Evolutionary conservation across 2,329 filamentous ascomycete genomes (phyloP).

Genomic region (Onygena corvina): DNA sequence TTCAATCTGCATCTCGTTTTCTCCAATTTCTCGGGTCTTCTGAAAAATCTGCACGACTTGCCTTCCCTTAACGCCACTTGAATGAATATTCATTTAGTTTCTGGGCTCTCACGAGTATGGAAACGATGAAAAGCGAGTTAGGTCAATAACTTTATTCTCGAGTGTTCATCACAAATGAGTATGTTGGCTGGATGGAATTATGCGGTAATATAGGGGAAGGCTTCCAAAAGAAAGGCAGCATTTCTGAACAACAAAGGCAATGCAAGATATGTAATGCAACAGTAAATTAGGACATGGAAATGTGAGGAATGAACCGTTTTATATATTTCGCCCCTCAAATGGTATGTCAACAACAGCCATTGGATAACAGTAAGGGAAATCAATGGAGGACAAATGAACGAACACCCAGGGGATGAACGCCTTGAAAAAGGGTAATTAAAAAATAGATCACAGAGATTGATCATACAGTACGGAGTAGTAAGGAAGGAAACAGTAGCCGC

Average conservation of each 20-base stretch:
- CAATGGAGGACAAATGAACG: neutral
- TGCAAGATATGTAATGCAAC: conserved; percentile 1
- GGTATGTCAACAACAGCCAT: neutral
- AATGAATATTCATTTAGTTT: too few relatives aligned
- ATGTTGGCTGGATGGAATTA: too few relatives aligned
- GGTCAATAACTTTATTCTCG: too few relatives aligned
- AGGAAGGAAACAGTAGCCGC: conserved; percentile 2
- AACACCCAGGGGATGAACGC: neutral
- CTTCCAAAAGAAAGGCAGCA: neutral
- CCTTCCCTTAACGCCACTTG: too few relatives aligned
- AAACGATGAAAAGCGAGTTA: too few relatives aligned
- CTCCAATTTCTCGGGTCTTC: neutral
- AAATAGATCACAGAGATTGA: conserved; percentile 3
- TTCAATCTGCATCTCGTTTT: neutral
- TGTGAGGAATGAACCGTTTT: conserved; percentile 1
- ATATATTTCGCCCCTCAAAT: conserved; percentile 2
- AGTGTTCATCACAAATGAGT: too few relatives aligned
- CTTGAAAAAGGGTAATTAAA: conserved; percentile 1
- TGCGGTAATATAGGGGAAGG: too few relatives aligned
- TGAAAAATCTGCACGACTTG: too few relatives aligned
- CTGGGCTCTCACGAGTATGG: too few relatives aligned
- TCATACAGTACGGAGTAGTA: conserved; percentile 6
- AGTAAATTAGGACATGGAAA: neutral
- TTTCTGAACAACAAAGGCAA: neutral
- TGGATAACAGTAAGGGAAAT: neutral